Percentiles rank a stretch among this genome's conserved stretches.
Evolutionary conservation across 2,329 filamentous ascomycete genomes (phyloP).

Genomic region (Trichophyton benhamiae): DNA sequence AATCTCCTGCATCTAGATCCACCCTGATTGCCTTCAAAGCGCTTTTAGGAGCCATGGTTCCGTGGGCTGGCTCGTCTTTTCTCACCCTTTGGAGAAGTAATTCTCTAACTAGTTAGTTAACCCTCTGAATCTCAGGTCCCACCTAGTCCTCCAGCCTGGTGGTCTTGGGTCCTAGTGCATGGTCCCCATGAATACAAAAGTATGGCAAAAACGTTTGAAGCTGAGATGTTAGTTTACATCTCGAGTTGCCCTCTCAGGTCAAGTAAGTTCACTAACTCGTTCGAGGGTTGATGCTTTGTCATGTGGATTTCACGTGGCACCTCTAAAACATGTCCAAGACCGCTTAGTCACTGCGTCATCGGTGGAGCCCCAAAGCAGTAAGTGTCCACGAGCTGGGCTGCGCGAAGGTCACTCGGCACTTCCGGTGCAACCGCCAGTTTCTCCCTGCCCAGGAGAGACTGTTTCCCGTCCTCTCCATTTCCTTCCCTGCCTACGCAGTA

Average conservation of each 20-base stretch:
- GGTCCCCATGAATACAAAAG: no score
- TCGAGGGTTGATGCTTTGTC: no score
- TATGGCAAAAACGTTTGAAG: no score
- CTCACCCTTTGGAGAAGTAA: no score
- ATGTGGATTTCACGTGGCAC: no score
- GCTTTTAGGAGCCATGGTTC: constrained; percentile 46
- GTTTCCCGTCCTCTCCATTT: neutral
- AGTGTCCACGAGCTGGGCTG: neutral
- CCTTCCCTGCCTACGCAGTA: neutral
- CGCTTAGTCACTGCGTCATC: neutral
- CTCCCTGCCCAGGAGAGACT: neutral
- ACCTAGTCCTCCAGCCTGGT: no score
- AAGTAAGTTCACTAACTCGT: no score
- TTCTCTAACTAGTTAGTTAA: no score
- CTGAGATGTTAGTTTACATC: no score
- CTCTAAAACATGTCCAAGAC: neutral
- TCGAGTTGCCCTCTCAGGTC: no score
- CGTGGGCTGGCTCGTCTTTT: constrained; percentile 8
- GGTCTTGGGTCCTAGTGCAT: no score
- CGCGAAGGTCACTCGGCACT: neutral
- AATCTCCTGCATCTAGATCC: constrained; percentile 66
- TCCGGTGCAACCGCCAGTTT: neutral
- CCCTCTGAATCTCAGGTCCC: no score
- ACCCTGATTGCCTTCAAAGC: constrained; percentile 71
- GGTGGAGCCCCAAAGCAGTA: neutral